A percentile compares a stretch with the other conserved stretches of the same genome.
Evolutionary conservation across 768 basidiomycete species (phyloP).

Genomic region (Stropharia rugosoannulata): DNA sequence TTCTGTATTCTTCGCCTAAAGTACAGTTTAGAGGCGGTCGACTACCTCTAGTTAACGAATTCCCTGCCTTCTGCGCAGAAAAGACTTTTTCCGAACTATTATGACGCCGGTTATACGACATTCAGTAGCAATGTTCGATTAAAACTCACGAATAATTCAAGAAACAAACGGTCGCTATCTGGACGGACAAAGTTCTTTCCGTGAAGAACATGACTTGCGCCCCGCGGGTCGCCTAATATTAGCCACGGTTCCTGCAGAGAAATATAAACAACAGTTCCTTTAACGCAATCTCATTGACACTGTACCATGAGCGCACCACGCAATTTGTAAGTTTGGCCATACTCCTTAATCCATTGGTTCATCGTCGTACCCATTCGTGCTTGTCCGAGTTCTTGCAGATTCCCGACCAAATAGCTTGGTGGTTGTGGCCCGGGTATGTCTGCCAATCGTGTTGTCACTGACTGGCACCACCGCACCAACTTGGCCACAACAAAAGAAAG

Average conservation of each 20-base stretch:
- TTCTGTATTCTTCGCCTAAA: conserved; percentile 1
- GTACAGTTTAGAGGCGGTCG: neutral
- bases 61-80: conserved; percentile 2
- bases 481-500: neutral
- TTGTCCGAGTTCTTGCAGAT: neutral
- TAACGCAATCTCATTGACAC: neutral
- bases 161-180: conserved; percentile 1
- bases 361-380: conserved; percentile 5
- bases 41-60: neutral
- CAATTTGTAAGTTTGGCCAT: conserved; percentile 5
- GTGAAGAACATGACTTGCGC: conserved; percentile 4
- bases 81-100: neutral
- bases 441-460: neutral
- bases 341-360: neutral
- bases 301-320: conserved; percentile 6
- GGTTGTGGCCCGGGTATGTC: conserved; percentile 1
- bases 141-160: conserved; percentile 2
- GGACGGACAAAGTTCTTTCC: conserved; percentile 6
- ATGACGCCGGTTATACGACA: neutral
- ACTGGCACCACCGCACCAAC: neutral
- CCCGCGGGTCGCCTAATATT: conserved; percentile 2
- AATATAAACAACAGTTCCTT: neutral
- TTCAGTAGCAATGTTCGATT: neutral
- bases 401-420: neutral
- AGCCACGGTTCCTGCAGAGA: neutral